These are phyloP conservation scores for Aureobasidium sp. DNA, from an alignment of 2,329 filamentous ascomycete genomes.

Conservation along the genomic window DNA sequence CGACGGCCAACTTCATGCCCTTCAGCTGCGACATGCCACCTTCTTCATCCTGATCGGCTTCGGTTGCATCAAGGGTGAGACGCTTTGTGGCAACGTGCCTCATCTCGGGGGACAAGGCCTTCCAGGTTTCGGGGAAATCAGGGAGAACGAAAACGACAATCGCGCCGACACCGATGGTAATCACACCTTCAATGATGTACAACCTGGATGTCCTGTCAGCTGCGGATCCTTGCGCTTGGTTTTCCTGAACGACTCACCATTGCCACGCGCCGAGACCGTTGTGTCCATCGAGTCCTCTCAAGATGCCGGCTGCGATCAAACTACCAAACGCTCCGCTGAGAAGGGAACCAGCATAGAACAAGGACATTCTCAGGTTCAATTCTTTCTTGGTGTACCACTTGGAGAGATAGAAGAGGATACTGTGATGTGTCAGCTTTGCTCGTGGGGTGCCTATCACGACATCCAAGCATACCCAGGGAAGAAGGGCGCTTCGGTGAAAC, in stretches of 20 bases:
- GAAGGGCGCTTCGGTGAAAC: conserved; percentile 28
- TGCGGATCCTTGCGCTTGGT: background rate
- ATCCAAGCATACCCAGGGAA: conserved; percentile 21
- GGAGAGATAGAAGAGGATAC: conserved; percentile 50
- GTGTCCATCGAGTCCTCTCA: conserved; percentile 52
- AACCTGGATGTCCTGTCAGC: conserved; percentile 25
- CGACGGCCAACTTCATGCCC: conserved; percentile 45
- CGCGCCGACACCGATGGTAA: conserved; percentile 45
- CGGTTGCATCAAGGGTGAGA: conserved; percentile 43
- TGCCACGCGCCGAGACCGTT: conserved; percentile 52
- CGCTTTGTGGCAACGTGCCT: conserved; percentile 40
- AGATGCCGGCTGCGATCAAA: conserved; percentile 52
- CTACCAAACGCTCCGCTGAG: conserved; percentile 66
- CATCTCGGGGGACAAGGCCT: conserved; percentile 34
- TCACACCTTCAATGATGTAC: conserved; percentile 61
- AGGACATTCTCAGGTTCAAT: conserved; percentile 55
- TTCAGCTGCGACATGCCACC: conserved; percentile 41
- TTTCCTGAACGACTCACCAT: conserved; percentile 21
- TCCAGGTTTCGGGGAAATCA: conserved; percentile 38
- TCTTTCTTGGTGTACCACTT: conserved; percentile 65
- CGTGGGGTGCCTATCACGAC: too few species aligned
- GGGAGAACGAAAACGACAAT: conserved; percentile 23
- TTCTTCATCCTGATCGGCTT: conserved; percentile 42
- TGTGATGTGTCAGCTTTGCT: background rate
- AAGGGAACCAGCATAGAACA: conserved; percentile 60